phyloP scores from a whole-genome alignment of 2,329 filamentous ascomycete genomes.

The Monilinia fructigena region DNA sequence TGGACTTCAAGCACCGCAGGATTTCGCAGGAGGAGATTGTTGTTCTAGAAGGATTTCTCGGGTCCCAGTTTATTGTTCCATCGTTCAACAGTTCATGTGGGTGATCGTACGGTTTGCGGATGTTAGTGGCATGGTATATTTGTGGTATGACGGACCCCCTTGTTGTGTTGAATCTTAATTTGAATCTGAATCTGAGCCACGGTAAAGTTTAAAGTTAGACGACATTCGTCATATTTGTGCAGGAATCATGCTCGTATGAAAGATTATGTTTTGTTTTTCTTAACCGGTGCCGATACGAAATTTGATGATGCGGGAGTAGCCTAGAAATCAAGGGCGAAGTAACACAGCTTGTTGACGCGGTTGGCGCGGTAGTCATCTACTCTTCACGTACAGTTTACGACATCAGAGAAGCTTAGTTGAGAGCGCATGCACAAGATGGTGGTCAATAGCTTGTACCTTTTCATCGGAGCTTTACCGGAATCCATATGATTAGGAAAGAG shows the following conservation, averaged over 20 bases:
- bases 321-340: background rate
- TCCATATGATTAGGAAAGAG: background rate
- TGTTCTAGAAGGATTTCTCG: conserved; percentile 2
- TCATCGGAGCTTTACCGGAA: background rate
- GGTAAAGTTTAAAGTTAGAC: conserved; percentile 4
- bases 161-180: background rate
- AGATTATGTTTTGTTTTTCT: conserved; percentile 2
- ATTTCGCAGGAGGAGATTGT: background rate
- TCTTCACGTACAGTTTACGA: background rate
- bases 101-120: conserved; percentile 15
- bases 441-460: background rate
- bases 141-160: background rate
- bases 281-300: background rate
- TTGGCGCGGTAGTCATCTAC: background rate
- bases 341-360: background rate
- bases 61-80: conserved; percentile 5
- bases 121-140: background rate
- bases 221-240: conserved; percentile 2
- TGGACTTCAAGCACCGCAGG: background rate
- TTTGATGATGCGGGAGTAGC: background rate
- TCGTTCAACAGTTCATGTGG: conserved; percentile 11
- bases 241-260: conserved; percentile 5
- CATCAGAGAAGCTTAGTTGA: too few species aligned
- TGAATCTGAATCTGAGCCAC: conserved; percentile 4
- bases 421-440: background rate